Percentiles rank a stretch among this genome's conserved stretches.
Evolutionary conservation across 1,284 basidiomycete species (phyloP).

Genomic region (Cerioporus squamosus): DNA sequence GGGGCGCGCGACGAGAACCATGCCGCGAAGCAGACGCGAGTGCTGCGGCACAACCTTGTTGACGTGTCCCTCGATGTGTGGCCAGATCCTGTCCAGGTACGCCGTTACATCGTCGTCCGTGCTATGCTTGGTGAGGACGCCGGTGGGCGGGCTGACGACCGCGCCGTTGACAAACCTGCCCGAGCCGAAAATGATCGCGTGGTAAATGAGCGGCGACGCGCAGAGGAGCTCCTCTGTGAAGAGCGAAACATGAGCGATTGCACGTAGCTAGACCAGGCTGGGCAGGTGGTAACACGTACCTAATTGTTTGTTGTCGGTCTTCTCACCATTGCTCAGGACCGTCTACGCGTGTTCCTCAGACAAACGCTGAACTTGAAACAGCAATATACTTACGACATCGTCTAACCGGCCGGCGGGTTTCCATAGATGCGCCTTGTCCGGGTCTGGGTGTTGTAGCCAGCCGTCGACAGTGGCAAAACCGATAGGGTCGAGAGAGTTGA

Average conservation of each 20-base stretch:
- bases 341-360: conserved; percentile 7
- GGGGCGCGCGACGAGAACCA: conserved; percentile 23
- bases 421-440: conserved; percentile 13
- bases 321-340: conserved; percentile 28
- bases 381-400: conserved; percentile 1
- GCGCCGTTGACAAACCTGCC: conserved; percentile 22
- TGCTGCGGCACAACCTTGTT: conserved; percentile 25
- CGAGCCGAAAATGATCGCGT: conserved; percentile 21
- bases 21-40: conserved; percentile 24
- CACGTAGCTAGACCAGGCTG: no score
- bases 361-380: not conserved
- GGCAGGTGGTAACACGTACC: conserved; percentile 2
- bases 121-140: not conserved
- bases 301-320: conserved; percentile 28
- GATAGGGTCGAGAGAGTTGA: conserved; percentile 11
- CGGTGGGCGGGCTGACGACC: conserved; percentile 10
- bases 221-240: conserved; percentile 15
- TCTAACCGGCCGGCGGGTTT: conserved; percentile 12
- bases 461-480: conserved; percentile 10
- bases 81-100: conserved; percentile 15
- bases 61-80: conserved; percentile 13
- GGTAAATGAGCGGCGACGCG: conserved; percentile 9
- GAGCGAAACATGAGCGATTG: not conserved
- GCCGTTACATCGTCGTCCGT: not conserved
- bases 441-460: conserved; percentile 10